These are phyloP conservation scores for Dactylorhiza incarnata DNA, from an alignment of 106 monocot genomes.

Conservation along the genomic window DNA sequence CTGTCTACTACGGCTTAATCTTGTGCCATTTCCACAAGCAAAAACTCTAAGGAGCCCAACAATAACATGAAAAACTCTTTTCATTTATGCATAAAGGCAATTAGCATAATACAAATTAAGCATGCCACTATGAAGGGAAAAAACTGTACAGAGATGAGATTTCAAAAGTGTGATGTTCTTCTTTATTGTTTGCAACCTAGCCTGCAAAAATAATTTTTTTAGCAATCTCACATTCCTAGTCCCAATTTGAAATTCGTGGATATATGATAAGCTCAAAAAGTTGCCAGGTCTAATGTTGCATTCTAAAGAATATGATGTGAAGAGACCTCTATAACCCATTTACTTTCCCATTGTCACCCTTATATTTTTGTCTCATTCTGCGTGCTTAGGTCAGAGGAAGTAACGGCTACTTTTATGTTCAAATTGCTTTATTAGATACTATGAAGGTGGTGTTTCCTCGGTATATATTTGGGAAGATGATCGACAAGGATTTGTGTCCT, in stretches of 20 bases:
- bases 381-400: background rate
- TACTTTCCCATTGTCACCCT: background rate
- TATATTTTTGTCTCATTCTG: background rate
- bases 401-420: constrained; percentile 6
- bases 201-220: too few relatives aligned
- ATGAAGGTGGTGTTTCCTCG: constrained; percentile 95
- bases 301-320: background rate
- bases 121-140: too few relatives aligned
- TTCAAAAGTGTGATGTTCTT: too few relatives aligned
- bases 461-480: constrained; percentile 98
- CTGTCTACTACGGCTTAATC: background rate
- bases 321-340: background rate
- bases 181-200: too few relatives aligned
- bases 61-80: too few relatives aligned
- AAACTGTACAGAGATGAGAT: too few relatives aligned
- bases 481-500: constrained; percentile 50
- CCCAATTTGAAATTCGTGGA: background rate
- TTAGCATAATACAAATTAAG: too few relatives aligned
- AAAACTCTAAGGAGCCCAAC: too few relatives aligned
- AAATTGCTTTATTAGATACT: constrained; percentile 56
- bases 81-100: background rate
- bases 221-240: too few relatives aligned
- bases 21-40: too few relatives aligned
- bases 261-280: background rate
- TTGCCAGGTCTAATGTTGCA: background rate